phyloP scores from a whole-genome alignment of 2,329 filamentous ascomycete species.

The Colletotrichum navitas region DNA sequence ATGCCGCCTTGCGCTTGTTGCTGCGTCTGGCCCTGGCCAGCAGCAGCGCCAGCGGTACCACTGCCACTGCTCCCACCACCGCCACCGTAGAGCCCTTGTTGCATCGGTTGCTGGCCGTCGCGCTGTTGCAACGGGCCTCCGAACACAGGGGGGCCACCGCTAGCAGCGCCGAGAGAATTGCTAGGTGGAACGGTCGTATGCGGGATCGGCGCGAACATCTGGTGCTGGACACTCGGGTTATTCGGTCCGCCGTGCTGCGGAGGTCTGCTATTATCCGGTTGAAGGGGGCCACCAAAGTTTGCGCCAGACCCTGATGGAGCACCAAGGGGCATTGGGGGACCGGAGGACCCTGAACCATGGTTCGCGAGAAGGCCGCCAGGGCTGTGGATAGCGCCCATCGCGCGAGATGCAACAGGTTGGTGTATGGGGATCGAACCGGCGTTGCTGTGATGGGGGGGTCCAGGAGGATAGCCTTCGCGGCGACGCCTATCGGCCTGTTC shows the following conservation, averaged over 20 bases:
- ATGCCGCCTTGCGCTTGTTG: constrained; percentile 39
- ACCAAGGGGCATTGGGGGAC: constrained; percentile 65
- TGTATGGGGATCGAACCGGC: constrained; percentile 91
- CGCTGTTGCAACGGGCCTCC: constrained; percentile 76
- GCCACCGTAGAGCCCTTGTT: constrained; percentile 65
- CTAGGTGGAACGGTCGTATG: constrained; percentile 64
- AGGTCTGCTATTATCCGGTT: constrained; percentile 64
- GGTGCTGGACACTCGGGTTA: constrained; percentile 61
- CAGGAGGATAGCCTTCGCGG: constrained; percentile 74
- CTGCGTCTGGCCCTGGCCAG: constrained; percentile 79
- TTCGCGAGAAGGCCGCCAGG: constrained; percentile 88
- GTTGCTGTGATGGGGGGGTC: constrained; percentile 85
- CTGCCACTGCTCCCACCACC: constrained; percentile 47
- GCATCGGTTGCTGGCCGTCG: constrained; percentile 63
- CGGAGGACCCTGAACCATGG: constrained; percentile 73
- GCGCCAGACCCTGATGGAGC: constrained; percentile 64
- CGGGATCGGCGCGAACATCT: constrained; percentile 69
- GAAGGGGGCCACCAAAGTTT: constrained; percentile 68
- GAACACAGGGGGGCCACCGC: constrained; percentile 74
- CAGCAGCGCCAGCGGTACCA: constrained; percentile 56
- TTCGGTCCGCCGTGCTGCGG: constrained; percentile 65
- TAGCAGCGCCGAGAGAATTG: constrained; percentile 68
- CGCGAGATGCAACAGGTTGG: constrained; percentile 89
- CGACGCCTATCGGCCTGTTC: constrained; percentile 74
- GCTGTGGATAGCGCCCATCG: constrained; percentile 87